Conservation (phyloP, 2,329 filamentous ascomycete genomes). For the Colletotrichum musicola region DNA sequence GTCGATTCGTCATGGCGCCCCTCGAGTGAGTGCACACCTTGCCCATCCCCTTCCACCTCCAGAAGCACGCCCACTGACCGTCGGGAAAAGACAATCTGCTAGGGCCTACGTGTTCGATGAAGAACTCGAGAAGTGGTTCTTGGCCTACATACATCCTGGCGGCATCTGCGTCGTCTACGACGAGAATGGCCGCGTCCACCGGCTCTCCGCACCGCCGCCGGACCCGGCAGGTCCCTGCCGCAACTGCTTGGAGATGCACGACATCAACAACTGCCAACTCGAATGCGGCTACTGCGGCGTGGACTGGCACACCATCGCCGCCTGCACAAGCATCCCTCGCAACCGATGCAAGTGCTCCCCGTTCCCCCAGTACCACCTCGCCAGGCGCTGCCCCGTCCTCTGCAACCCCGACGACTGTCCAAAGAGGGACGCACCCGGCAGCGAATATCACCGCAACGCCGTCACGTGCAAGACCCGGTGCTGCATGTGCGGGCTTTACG, state of each 20-base stretch:
- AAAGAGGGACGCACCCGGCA: conserved; percentile 39
- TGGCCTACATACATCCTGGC: too few relatives aligned
- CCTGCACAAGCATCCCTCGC: conserved; percentile 47
- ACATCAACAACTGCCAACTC: conserved; percentile 42
- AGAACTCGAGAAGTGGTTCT: too few relatives aligned
- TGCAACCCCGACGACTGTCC: conserved; percentile 51
- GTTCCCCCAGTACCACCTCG: conserved; percentile 53
- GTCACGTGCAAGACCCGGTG: conserved; percentile 54
- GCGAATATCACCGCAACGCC: conserved; percentile 49
- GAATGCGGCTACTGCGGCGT: conserved; percentile 53
- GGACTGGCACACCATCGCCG: conserved; percentile 43
- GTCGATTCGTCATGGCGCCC: too few relatives aligned
- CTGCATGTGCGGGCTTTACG: conserved; percentile 56
- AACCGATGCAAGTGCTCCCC: conserved; percentile 55
- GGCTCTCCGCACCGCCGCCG: too few relatives aligned
- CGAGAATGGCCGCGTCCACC: too few relatives aligned
- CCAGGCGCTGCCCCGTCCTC: conserved; percentile 46
- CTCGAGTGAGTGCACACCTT: too few relatives aligned
- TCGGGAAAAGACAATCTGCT: too few relatives aligned
- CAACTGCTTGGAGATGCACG: conserved; percentile 49
- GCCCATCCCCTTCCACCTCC: too few relatives aligned
- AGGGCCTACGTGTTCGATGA: too few relatives aligned
- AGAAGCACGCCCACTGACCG: too few relatives aligned
- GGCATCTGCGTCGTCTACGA: too few relatives aligned
- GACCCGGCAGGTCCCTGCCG: conserved; percentile 5